Evolutionary conservation across 1,284 basidiomycete genomes (phyloP).

Genomic region (Trametes polyzona): DNA sequence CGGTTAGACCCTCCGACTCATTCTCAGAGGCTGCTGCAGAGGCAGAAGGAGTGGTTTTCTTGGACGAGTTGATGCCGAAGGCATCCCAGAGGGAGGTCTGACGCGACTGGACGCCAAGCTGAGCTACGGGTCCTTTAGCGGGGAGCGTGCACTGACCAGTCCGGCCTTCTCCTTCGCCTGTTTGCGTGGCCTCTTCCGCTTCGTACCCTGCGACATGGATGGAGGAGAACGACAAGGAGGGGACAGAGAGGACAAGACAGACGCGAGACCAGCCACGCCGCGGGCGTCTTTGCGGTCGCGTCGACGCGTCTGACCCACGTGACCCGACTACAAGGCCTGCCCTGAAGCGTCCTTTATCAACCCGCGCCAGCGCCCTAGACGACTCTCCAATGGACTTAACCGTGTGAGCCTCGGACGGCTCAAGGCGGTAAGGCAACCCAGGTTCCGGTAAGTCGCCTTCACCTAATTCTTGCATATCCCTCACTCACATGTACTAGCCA

Average conservation of each 20-base stretch:
- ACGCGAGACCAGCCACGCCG: background rate
- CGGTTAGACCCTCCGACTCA: slow-evolving; percentile 8
- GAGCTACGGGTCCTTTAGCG: background rate
- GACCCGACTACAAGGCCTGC: slow-evolving; percentile 8
- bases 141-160: slow-evolving; percentile 11
- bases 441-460: slow-evolving; percentile 10
- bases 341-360: slow-evolving; percentile 15
- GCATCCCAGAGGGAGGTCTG: slow-evolving; percentile 27
- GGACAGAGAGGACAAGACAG: background rate
- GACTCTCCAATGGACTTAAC: slow-evolving; percentile 25
- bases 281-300: slow-evolving; percentile 12
- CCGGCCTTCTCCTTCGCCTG: slow-evolving; percentile 20
- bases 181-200: slow-evolving; percentile 12
- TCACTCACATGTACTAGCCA: background rate
- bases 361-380: background rate
- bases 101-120: slow-evolving; percentile 17
- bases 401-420: background rate
- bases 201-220: slow-evolving; percentile 13
- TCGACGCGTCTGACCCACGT: slow-evolving; percentile 17
- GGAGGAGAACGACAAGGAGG: background rate
- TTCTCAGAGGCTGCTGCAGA: slow-evolving; percentile 18
- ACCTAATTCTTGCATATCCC: background rate
- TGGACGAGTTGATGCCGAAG: slow-evolving; percentile 21
- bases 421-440: slow-evolving; percentile 14
- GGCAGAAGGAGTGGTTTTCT: slow-evolving; percentile 8